Evolutionary conservation across 768 basidiomycete genomes (phyloP).

Genomic region (Agrocybe pediades): DNA sequence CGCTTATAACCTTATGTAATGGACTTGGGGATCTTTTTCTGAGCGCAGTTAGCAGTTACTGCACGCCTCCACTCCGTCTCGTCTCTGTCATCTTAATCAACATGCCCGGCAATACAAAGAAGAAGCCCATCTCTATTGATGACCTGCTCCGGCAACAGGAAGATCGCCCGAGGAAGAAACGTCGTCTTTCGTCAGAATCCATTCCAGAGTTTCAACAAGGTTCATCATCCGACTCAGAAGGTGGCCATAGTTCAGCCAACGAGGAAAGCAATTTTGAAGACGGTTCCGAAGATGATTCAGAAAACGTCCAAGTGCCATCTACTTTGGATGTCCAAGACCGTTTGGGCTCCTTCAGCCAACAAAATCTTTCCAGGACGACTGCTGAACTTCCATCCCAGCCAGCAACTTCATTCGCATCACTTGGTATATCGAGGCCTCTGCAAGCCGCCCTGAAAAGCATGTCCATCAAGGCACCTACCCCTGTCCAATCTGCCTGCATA

Average conservation of each 20-base stretch:
- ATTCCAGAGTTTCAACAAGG: constrained; percentile 19
- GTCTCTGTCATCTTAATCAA: too few species aligned
- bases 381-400: neutral
- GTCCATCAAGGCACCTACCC: constrained; percentile 85
- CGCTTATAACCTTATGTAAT: too few species aligned
- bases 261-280: constrained; percentile 5
- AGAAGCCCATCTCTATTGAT: constrained; percentile 33
- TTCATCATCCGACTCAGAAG: constrained; percentile 9
- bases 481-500: constrained; percentile 89
- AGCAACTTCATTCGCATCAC: constrained; percentile 47
- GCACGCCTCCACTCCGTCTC: too few species aligned
- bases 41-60: too few species aligned
- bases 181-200: constrained; percentile 25
- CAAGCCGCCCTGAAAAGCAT: constrained; percentile 70
- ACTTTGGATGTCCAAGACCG: constrained; percentile 19
- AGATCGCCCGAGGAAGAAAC: constrained; percentile 38
- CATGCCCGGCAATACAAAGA: constrained; percentile 12
- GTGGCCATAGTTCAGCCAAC: constrained; percentile 14
- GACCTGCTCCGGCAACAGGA: constrained; percentile 51
- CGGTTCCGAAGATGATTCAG: constrained; percentile 2
- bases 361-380: constrained; percentile 1
- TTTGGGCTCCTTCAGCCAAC: constrained; percentile 13
- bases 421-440: constrained; percentile 64
- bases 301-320: neutral
- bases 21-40: too few species aligned